Conservation (phyloP, 768 basidiomycete species). For the Lactarius sp. region DNA sequence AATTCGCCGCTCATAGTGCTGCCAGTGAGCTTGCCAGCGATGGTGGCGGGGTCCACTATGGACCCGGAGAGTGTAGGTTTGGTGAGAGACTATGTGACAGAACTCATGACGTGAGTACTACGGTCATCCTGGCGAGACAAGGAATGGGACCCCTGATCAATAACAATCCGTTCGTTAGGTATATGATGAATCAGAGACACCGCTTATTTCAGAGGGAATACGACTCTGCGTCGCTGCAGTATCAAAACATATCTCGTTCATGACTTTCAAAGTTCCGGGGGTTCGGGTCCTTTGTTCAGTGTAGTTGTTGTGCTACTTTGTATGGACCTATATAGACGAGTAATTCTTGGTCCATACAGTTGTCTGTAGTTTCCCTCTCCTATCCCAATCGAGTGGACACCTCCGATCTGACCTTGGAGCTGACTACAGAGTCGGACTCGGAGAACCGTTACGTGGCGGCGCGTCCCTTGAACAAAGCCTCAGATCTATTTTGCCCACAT, state of each 20-base stretch:
- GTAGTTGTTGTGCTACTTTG: conserved; percentile 9
- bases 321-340: background rate
- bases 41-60: conserved; percentile 86
- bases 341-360: background rate
- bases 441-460: too few relatives aligned
- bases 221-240: conserved; percentile 26
- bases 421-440: too few relatives aligned
- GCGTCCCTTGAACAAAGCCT: background rate
- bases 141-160: background rate
- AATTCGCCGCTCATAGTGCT: background rate
- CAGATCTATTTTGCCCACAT: background rate
- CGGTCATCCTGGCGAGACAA: background rate
- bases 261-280: conserved; percentile 7
- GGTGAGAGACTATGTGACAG: conserved; percentile 85
- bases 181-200: conserved; percentile 22
- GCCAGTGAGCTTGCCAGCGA: conserved; percentile 84
- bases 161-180: conserved; percentile 3
- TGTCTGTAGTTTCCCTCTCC: background rate
- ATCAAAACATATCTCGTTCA: conserved; percentile 26
- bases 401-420: background rate
- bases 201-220: conserved; percentile 25
- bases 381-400: background rate
- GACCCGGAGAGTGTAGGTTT: conserved; percentile 81
- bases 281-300: conserved; percentile 1
- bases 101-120: conserved; percentile 66